These are phyloP conservation scores for Infundibulicybe gibba DNA, from an alignment of 768 basidiomycete genomes.

Conservation along the genomic window DNA sequence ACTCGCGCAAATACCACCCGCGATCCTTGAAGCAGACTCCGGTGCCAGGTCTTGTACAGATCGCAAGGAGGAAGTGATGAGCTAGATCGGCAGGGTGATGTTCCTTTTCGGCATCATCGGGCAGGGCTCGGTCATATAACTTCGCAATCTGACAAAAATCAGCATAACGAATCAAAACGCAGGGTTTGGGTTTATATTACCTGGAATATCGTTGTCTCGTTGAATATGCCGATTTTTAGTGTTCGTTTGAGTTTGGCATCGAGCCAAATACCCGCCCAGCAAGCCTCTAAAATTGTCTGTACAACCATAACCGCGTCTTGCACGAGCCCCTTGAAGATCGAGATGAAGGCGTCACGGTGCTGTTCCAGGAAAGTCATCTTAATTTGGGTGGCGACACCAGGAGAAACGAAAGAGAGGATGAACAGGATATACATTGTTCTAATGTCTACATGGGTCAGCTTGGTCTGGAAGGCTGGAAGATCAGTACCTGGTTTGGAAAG, in stretches of 20 bases:
- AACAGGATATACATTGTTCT: conserved; percentile 73
- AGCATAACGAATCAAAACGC: background rate
- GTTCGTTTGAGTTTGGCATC: conserved; percentile 72
- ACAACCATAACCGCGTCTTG: conserved; percentile 65
- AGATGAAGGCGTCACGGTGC: conserved; percentile 58
- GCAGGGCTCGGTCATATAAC: conserved; percentile 59
- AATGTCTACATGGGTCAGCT: conserved; percentile 50
- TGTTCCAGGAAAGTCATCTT: conserved; percentile 72
- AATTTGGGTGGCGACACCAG: conserved; percentile 38
- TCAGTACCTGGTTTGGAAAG: conserved; percentile 53
- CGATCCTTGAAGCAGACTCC: conserved; percentile 87
- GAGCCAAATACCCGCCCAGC: conserved; percentile 75
- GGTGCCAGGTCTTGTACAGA: conserved; percentile 75
- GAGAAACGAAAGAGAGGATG: conserved; percentile 67
- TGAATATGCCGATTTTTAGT: conserved; percentile 69
- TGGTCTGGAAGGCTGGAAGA: no score
- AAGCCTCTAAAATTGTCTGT: conserved; percentile 64
- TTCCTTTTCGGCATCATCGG: conserved; percentile 47
- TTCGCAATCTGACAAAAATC: conserved; percentile 52
- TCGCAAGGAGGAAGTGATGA: conserved; percentile 84
- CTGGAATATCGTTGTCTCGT: conserved; percentile 58
- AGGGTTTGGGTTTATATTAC: conserved; percentile 37
- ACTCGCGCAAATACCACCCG: conserved; percentile 87
- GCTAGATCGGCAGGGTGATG: conserved; percentile 73
- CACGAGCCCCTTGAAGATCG: conserved; percentile 68